Base-by-base conservation (phyloP, 78 protist genomes). In the Mastigamoeba balamuthi region DNA sequence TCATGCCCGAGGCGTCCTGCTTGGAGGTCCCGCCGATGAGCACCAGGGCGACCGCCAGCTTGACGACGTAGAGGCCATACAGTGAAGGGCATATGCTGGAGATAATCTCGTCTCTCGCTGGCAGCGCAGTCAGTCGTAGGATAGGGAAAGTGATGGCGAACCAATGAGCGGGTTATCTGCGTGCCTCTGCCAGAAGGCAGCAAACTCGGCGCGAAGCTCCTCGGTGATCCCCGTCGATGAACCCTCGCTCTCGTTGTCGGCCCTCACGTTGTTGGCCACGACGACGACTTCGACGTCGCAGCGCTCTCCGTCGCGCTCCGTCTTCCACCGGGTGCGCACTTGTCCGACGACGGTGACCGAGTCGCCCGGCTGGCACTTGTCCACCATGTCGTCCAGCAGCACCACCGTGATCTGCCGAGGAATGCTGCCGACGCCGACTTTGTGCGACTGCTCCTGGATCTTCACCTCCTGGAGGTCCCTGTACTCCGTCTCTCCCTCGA, bases 281-380 rank as follows among this genome's bases (percentile, higher is more conserved):
- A 94, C 6, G 25, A 87, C 80, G 9, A 85, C 8, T 66, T 94
- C 97, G 0, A 91, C 38, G n/a, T 81, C 87, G 63, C 87, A 78
- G 36, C 84, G 75, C n/a, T 64, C 83, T 7, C 82, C 84, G 17
- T 8, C 30, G 52, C 6, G 33, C 10, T 78, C 35, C 25, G 86
- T 36, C 37, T 9, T 36, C 94, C 94, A 90, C 7, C 94, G 76
- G 25, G 81, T 36, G 27, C 37, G 25, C 27, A 91, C 90, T 0
- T 76, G 37, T 40, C 91, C 90, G 17, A 74, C 40, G 44, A 93
- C 74, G 0, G 41, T 37, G 1, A 96, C 90, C 28, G 88, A 94
- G 38, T 95, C 96, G 28, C 99, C 99, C 0, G 97, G 94, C 64
- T 86, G 87, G 79, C 93, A 85, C 6, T 23, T 25, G 64, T 94